Evolutionary conservation across 768 basidiomycete species (phyloP).

Genomic region (Lactarius quietus): DNA sequence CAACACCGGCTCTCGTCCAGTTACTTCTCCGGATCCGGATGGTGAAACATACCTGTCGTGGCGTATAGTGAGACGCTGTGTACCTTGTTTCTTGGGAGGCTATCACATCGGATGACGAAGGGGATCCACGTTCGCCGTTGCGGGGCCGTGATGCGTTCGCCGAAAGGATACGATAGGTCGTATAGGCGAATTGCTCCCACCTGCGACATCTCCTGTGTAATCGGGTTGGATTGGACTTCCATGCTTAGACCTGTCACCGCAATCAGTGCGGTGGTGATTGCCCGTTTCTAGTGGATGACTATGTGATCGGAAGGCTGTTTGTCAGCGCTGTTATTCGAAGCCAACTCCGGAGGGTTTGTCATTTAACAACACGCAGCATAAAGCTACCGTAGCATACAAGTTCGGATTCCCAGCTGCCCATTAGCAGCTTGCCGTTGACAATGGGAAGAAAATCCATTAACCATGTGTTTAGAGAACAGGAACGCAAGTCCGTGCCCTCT

Average conservation of each 20-base stretch:
- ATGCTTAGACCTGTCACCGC: background rate
- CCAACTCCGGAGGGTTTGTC: background rate
- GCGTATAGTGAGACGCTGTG: background rate
- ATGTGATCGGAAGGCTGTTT: conserved; percentile 6
- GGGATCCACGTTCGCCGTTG: background rate
- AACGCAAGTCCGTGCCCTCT: background rate
- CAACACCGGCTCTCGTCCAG: background rate
- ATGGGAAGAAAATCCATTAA: background rate
- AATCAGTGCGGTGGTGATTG: background rate
- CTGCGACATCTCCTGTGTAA: background rate
- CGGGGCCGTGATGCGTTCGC: background rate
- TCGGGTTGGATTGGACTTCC: background rate
- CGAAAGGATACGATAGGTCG: background rate
- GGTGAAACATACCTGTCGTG: background rate
- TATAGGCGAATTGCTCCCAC: background rate
- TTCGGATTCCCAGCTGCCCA: background rate
- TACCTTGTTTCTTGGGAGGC: background rate
- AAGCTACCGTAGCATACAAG: conserved; percentile 3
- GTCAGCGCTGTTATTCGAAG: background rate
- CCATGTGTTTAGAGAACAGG: background rate
- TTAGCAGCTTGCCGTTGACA: background rate
- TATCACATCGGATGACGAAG: background rate
- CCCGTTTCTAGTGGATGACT: conserved; percentile 1
- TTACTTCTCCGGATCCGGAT: background rate
- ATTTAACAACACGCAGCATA: conserved; percentile 3